Base-by-base conservation (phyloP, 2,329 filamentous ascomycete genomes). In the Beauveria scarabaeidicola region DNA sequence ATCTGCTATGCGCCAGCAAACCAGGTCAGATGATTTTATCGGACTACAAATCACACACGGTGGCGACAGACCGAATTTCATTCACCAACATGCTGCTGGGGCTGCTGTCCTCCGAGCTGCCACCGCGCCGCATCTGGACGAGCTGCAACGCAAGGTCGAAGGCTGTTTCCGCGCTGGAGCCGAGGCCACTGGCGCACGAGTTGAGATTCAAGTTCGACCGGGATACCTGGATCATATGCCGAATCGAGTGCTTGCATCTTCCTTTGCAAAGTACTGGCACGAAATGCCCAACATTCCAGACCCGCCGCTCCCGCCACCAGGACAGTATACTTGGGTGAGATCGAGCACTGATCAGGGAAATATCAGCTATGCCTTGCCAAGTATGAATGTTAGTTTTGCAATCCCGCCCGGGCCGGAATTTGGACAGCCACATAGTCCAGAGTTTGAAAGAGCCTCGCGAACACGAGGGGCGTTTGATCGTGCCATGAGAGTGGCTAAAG, bases 341-440 rank as follows among this genome's bases (percentile, higher is more conserved):
- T 81, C 81, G 3, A 82, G 79, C 63, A 83, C 81, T 0, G 82
- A 85, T 66, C 81, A 84, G 69, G 83, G 82, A 0, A 77, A 85
- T 63, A 69, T 85, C 59, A 83, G 78, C 64, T 79, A 85, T 64
- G 78, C 73, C 1, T 75, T 84, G 72, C 83, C 82, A 47, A 81
- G 78, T 55, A 68, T 85, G 47, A 80, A 75, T 60, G 72, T 76
- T 1, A 77, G 78, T 7, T 84, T 84, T 65, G 73, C 75, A 19
- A 82, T 84, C 61, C 71, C 70, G 17, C 74, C 79, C 3, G 76
- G 64, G 7, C 43, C 46, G 9, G 54, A 59, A 2, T 47, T 41
- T 7, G 64, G 64, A 4, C 64, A 60, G 9, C 64, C 64, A 19
- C 67, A 68, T 43, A 66, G 57, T 13, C 65, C 63, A 0, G 64